Base-by-base conservation (phyloP, 2,329 filamentous ascomycete species). In the Sclerotinia trifoliorum region DNA sequence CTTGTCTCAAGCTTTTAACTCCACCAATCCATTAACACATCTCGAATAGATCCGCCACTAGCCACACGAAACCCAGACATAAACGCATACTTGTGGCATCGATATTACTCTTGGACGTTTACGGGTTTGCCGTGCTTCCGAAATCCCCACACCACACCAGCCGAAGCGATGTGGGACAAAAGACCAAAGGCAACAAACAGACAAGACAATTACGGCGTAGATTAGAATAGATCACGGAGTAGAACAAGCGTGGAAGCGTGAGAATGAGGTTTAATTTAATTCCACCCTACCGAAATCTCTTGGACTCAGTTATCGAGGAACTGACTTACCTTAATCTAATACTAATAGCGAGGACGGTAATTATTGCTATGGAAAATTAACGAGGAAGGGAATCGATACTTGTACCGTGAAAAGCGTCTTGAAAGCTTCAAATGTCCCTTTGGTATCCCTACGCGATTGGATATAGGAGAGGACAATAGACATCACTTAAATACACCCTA, bases 111-210 rank as follows among this genome's bases (percentile, higher is more conserved):
- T 61, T 61, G 4, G 42, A 61, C 26, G 15, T 24, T n/a, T 15
- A 13, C 5, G 6, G 39, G 19, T 10, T 49, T 61, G 58, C 58
- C 58, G 44, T 35, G 26, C 26, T 61, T 21, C 58, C 44, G 44
- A 49, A 57, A 61, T 49, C 58, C 46, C 39, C 15, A 42, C 39
- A 42, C 44, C 58, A 49, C 44, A 61, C 44, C 44, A 42, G 54
- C 42, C 42, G 57, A 46, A n/a, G 57, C 57, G 24, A 29, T 21
- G 42, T 46, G 39, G 57, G 57, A 42, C 24, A 13, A 6, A 5
- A n/a, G 26, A 1, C 32, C 42, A 13, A 21, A 32, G 21, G 35
- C 24, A 21, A 13, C 24, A 21, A 13, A 24, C 35, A 35, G 32
- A 32, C 32, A 32, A 32, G 5, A n/a, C 5, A 26, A 24, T 26